Base-by-base conservation (phyloP, 164 flowering plant genomes). In the Cinnamomum chago region DNA sequence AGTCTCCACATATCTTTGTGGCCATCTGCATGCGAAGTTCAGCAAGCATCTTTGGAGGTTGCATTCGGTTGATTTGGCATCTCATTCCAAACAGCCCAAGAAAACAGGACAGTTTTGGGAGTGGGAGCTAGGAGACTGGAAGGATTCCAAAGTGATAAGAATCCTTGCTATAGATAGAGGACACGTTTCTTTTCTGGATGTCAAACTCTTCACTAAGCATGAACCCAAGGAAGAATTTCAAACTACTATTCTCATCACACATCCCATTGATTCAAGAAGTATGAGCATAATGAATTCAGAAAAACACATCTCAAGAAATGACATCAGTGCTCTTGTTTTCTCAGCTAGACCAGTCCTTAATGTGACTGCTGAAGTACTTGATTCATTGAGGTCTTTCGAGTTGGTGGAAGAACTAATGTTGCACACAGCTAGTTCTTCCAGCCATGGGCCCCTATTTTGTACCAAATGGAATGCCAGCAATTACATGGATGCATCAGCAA, bases 51-150 rank as follows among this genome's bases (percentile, higher is more conserved):
- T 76, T 35, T 76, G 75, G 75, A 76, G 55, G 75, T 75, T 64
- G 58, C 79, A 76, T 67, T 58, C 74, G 14, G 35, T 67, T 60
- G 40, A 72, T 20, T 65, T 50, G 30, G 28, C 78, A 65, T 64
- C 70, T 55, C 64, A 51, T 28, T 33, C 70, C 69, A 27, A 47
- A 55, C 70, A 66, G 52, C 65, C 71, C 20, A 23, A 55, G 13
- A 67, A 55, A 55, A 6, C 23, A 3, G 58, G 52, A 1, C 71
- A 72, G 35, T 76, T 76, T 67, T 76, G 79, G 79, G 79, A 76
- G 70, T 76, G 79, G 79, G 79, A 76, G 67, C 40, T 76, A 25
- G 79, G 79, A 72, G 79, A 76, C 70, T 76, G 79, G 79, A 76
- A 76, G 75, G 79, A 76, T 47, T 72, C 71, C 22, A 76, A 28